Conservation (phyloP, 1,284 basidiomycete species). For the Trichosporon sp. region DNA sequence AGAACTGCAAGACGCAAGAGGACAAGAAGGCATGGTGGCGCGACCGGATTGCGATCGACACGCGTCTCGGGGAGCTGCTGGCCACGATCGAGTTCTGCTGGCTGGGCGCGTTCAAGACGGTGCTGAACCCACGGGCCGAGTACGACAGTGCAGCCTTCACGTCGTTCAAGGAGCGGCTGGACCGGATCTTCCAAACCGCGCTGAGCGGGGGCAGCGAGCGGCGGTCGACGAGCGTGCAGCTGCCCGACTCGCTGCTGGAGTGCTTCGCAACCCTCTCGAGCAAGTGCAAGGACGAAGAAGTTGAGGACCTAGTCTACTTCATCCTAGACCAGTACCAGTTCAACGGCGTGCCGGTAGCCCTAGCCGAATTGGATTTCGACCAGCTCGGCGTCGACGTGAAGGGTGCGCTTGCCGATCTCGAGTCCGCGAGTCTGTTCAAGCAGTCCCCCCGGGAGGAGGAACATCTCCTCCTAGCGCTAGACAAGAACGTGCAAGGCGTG, state of each 20-base stretch:
- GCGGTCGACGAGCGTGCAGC: constrained; percentile 50
- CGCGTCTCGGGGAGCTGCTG: constrained; percentile 66
- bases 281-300: constrained; percentile 80
- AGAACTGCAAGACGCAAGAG: constrained; percentile 21
- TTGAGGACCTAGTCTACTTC: constrained; percentile 93
- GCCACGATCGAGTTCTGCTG: constrained; percentile 89
- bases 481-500: constrained; percentile 80
- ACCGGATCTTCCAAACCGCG: constrained; percentile 65
- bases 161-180: constrained; percentile 61
- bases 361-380: constrained; percentile 88
- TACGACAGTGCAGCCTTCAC: constrained; percentile 53
- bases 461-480: constrained; percentile 83
- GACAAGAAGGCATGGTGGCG: constrained; percentile 67
- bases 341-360: constrained; percentile 79
- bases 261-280: constrained; percentile 79
- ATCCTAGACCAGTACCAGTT: constrained; percentile 90
- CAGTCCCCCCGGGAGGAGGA: constrained; percentile 28
- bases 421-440: constrained; percentile 33
- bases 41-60: constrained; percentile 67
- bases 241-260: constrained; percentile 68
- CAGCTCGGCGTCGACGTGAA: constrained; percentile 52
- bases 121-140: constrained; percentile 58
- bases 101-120: constrained; percentile 95
- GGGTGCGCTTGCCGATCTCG: constrained; percentile 63
- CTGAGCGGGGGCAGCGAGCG: constrained; percentile 55